These are phyloP conservation scores for Lactarius hatsudake DNA, from an alignment of 768 basidiomycete species.

Conservation along the genomic window DNA sequence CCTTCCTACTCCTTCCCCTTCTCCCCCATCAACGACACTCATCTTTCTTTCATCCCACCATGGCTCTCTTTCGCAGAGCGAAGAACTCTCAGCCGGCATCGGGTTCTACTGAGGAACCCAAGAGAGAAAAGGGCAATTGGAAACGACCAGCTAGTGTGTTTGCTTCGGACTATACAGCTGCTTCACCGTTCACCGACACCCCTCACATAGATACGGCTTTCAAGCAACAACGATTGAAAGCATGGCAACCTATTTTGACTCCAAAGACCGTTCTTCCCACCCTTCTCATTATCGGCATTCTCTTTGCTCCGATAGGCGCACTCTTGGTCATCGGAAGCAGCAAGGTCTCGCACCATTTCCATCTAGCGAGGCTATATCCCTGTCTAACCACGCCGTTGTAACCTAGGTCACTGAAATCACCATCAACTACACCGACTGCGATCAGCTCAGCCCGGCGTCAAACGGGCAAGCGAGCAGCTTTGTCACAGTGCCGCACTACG, in stretches of 20 bases:
- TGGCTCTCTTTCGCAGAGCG: conserved; percentile 37
- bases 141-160: conserved; percentile 76
- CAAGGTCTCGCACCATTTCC: conserved; percentile 41
- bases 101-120: conserved; percentile 38
- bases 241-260: conserved; percentile 99
- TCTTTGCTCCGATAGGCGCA: conserved; percentile 96
- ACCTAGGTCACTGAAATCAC: conserved; percentile 85
- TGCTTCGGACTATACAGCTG: conserved; percentile 13
- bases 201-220: conserved; percentile 82
- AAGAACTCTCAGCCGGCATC: conserved; percentile 26
- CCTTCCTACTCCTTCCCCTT: background rate
- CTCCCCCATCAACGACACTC: background rate
- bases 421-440: conserved; percentile 93
- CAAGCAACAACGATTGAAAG: conserved; percentile 98
- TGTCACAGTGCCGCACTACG: conserved; percentile 66
- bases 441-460: conserved; percentile 48
- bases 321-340: conserved; percentile 89
- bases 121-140: conserved; percentile 87
- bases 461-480: conserved; percentile 37
- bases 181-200: conserved; percentile 27
- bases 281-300: conserved; percentile 88
- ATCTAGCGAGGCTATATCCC: background rate
- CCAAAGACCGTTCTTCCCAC: conserved; percentile 97
- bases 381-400: conserved; percentile 5
- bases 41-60: conserved; percentile 9